These are phyloP conservation scores for Lumnitzera littorea DNA, from an alignment of 345 rosid genomes.

Conservation along the genomic window DNA sequence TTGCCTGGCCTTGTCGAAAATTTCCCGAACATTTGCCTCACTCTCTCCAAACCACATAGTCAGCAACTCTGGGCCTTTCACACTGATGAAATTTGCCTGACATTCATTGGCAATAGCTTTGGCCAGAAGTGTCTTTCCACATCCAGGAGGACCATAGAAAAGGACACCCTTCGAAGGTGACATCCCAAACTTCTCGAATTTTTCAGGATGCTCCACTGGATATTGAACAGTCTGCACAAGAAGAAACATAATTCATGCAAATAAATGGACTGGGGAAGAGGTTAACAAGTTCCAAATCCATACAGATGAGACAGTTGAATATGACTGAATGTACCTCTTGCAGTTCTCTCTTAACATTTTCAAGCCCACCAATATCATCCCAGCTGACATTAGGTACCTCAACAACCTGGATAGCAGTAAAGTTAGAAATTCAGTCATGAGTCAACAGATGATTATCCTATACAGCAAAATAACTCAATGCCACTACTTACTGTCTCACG, in stretches of 20 bases:
- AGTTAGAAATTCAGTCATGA: not conserved
- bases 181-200: slow-evolving; percentile 96
- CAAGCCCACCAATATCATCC: slow-evolving; percentile 96
- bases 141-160: slow-evolving; percentile 96
- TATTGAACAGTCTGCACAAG: slow-evolving; percentile 82
- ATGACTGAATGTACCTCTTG: slow-evolving; percentile 53
- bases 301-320: not conserved
- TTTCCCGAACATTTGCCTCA: slow-evolving; percentile 94
- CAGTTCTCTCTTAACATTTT: slow-evolving; percentile 90
- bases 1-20: slow-evolving; percentile 90
- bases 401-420: slow-evolving; percentile 49
- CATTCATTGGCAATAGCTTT: slow-evolving; percentile 97
- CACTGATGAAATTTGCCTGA: slow-evolving; percentile 92
- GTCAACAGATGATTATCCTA: not conserved
- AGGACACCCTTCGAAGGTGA: slow-evolving; percentile 96
- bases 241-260: not conserved
- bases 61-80: slow-evolving; percentile 94
- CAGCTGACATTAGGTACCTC: slow-evolving; percentile 89
- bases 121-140: slow-evolving; percentile 92
- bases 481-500: slow-evolving; percentile 17
- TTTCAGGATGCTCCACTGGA: slow-evolving; percentile 99
- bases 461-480: not conserved
- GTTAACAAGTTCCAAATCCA: slow-evolving; percentile 17
- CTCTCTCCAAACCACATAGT: slow-evolving; percentile 99
- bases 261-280: not conserved